These are phyloP conservation scores for Xylariaceae sp. DNA, from an alignment of 2,329 filamentous ascomycete genomes.

Conservation along the genomic window DNA sequence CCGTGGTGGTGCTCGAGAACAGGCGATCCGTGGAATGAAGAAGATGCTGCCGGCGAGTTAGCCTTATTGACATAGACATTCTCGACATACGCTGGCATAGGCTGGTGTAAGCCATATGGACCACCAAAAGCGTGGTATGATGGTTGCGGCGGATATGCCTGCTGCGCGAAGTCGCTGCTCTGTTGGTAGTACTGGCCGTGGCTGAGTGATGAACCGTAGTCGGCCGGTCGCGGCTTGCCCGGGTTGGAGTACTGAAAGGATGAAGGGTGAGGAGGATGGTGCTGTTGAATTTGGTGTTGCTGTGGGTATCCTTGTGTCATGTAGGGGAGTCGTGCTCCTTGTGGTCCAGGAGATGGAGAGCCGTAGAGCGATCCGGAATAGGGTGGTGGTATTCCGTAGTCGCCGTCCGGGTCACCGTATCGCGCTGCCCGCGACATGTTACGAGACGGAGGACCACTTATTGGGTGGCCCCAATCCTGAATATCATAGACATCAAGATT, in stretches of 20 bases:
- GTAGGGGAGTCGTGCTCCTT: slow-evolving; percentile 12
- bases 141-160: slow-evolving; percentile 13
- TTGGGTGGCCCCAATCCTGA: slow-evolving; percentile 10
- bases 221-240: slow-evolving; percentile 35
- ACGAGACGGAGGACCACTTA: slow-evolving; percentile 27
- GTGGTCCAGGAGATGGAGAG: slow-evolving; percentile 13
- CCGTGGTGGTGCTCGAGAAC: slow-evolving; percentile 23
- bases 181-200: slow-evolving; percentile 38
- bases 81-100: slow-evolving; percentile 12
- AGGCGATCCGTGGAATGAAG: slow-evolving; percentile 15
- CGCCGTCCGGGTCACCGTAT: slow-evolving; percentile 31
- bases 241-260: slow-evolving; percentile 35
- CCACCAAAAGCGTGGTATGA: slow-evolving; percentile 12
- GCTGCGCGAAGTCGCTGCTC: slow-evolving; percentile 21
- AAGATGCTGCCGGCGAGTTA: slow-evolving; percentile 18
- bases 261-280: slow-evolving; percentile 24
- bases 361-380: slow-evolving; percentile 17
- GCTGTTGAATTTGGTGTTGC: slow-evolving; percentile 17
- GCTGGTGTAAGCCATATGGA: slow-evolving; percentile 8
- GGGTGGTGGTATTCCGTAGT: slow-evolving; percentile 23
- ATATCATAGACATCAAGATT: slow-evolving; percentile 44
- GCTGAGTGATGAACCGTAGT: slow-evolving; percentile 33
- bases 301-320: slow-evolving; percentile 11
- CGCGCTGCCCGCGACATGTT: slow-evolving; percentile 29
- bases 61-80: slow-evolving; percentile 25